A percentile compares a stretch with the other conserved stretches of the same genome.
These are phyloP conservation scores for Aureococcus anophagefferens DNA, from an alignment of 108 stramenopile genomes.

Conservation along the genomic window DNA sequence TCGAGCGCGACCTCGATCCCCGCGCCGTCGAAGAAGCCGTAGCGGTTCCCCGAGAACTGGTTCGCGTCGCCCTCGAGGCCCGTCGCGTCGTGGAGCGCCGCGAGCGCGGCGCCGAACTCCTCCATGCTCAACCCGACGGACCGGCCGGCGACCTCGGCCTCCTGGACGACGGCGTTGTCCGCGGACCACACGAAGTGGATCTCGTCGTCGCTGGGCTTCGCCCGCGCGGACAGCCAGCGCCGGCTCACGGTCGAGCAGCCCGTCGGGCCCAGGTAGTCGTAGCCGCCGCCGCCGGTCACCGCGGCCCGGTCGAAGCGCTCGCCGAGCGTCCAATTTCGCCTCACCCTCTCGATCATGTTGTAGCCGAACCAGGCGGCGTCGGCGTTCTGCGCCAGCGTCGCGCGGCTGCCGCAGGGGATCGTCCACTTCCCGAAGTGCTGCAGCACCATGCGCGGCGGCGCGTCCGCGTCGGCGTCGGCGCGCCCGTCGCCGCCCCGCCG, in stretches of 20 bases:
- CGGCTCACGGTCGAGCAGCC: not conserved
- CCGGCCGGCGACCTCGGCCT: not conserved
- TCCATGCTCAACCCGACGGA: not conserved
- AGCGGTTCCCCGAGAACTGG: not conserved
- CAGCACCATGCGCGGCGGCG: too few species aligned
- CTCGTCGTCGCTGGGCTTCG: not conserved
- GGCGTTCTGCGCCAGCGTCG: too few species aligned
- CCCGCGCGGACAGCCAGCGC: not conserved
- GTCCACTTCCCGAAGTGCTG: too few species aligned
- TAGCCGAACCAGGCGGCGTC: too few species aligned
- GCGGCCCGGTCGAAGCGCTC: too few species aligned
- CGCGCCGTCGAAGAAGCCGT: not conserved
- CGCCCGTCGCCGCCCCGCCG: too few species aligned
- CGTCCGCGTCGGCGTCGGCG: too few species aligned
- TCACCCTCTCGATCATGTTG: too few species aligned
- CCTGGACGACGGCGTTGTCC: not conserved
- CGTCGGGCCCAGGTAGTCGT: not conserved
- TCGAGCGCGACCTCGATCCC: not conserved
- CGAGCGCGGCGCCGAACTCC: not conserved
- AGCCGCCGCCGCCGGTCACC: not conserved
- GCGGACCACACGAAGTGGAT: not conserved
- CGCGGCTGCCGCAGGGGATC: too few species aligned
- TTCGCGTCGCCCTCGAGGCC: not conserved
- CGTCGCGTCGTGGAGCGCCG: not conserved
- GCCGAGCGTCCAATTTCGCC: too few species aligned